Evolutionary conservation across 2,329 filamentous ascomycete species (phyloP), one percentile per base, ranked within the genome.

Genomic region (Aureobasidium pullulans): DNA sequence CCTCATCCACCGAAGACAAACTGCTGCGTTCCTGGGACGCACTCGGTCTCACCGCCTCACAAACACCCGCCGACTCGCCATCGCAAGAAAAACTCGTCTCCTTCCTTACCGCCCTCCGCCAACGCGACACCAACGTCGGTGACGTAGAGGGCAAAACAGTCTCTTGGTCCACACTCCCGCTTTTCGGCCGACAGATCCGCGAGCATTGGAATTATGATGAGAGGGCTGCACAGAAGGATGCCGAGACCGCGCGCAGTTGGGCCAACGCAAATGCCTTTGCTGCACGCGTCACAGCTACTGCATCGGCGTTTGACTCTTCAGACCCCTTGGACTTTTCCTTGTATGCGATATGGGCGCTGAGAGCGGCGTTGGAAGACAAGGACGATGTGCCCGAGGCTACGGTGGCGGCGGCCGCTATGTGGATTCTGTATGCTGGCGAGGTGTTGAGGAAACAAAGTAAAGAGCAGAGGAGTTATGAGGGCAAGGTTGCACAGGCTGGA

Each of bases 191-290:
- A 59, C 49, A 66, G 59, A 63, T 69, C 61, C 65, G 69, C 42
- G 68, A 71, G 54, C 65, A 64, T 2, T 71, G 68, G 69, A 68
- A 70, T 39, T 60, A 43, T 28, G 53, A 47, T 5, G 29, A 23
- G 11, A 23, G 16, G 65, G 66, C 64, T 36, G 63, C 66, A 66
- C 52, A 61, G 56, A 10, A 63, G 61, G 57, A 64, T 19, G 39
- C 61, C 16, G 50, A 62, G 29, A 60, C 57, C 39, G 63, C 66
- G 43, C 53, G 63, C 13, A 62, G 62, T 23, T 70, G 68, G 68
- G 62, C 66, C 23, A 70, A 70, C 57, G 50, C 68, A 15, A 70
- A 70, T 43, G 68, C 68, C 19, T 70, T 67, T 52, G 62, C 64
- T 1, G 67, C 69, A 1, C 58, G 63, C 3, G 54, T 70, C 11